phyloP scores from a whole-genome alignment of 2,329 filamentous ascomycete species.

The Cucurbitaria berberidis region DNA sequence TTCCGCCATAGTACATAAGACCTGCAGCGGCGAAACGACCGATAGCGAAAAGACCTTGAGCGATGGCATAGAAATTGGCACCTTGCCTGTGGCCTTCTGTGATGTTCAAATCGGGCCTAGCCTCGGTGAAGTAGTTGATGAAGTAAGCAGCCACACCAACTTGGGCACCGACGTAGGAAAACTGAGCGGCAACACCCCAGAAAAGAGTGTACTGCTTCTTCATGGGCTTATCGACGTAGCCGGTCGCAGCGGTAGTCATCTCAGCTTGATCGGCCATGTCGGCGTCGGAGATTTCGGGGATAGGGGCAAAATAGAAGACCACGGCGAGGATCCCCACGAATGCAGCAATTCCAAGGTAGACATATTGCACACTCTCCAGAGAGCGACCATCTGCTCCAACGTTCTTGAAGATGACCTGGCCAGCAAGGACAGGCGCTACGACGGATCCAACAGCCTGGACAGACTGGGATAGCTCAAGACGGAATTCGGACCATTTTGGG shows the following conservation, averaged over 20 bases:
- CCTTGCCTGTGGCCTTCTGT: slow-evolving; percentile 41
- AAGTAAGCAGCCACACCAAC: slow-evolving; percentile 63
- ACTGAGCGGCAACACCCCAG: slow-evolving; percentile 49
- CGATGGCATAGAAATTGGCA: slow-evolving; percentile 49
- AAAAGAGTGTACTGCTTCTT: slow-evolving; percentile 62
- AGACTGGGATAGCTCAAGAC: slow-evolving; percentile 78
- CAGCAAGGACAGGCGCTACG: slow-evolving; percentile 74
- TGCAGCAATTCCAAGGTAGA: slow-evolving; percentile 78
- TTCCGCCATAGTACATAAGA: slow-evolving; percentile 44
- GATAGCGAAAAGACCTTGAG: slow-evolving; percentile 46
- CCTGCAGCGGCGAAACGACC: slow-evolving; percentile 48
- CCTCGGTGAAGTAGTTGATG: slow-evolving; percentile 49
- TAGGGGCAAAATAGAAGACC: slow-evolving; percentile 70
- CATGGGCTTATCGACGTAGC: slow-evolving; percentile 66
- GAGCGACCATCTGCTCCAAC: slow-evolving; percentile 62
- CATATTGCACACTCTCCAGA: slow-evolving; percentile 75
- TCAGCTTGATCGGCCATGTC: slow-evolving; percentile 61
- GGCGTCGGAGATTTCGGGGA: slow-evolving; percentile 73
- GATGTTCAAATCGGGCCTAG: slow-evolving; percentile 35
- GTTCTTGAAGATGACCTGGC: slow-evolving; percentile 73
- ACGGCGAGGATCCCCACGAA: slow-evolving; percentile 72
- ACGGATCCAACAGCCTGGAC: slow-evolving; percentile 80
- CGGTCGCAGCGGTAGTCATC: slow-evolving; percentile 51
- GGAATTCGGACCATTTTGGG: slow-evolving; percentile 74
- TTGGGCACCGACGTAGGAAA: slow-evolving; percentile 61